These are phyloP conservation scores for Aspergillus arachidicola DNA, from an alignment of 2,329 filamentous ascomycete genomes.

Conservation along the genomic window DNA sequence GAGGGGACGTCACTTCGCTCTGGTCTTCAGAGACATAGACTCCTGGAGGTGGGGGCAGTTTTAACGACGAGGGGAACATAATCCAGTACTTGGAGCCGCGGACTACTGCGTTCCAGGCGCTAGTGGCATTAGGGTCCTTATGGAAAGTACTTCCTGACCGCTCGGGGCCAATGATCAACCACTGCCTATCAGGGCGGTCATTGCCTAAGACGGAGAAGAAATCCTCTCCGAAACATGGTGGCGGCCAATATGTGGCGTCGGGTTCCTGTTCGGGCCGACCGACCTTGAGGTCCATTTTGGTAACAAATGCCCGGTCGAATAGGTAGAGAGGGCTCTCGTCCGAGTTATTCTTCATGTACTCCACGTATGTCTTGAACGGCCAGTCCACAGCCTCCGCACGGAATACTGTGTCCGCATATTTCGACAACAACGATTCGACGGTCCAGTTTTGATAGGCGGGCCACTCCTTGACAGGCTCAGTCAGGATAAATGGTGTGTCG, in stretches of 20 bases:
- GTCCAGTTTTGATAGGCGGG: constrained; percentile 76
- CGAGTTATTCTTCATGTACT: constrained; percentile 76
- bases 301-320: constrained; percentile 83
- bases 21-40: constrained; percentile 88
- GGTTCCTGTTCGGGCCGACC: constrained; percentile 47
- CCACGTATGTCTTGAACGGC: constrained; percentile 76
- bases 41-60: constrained; percentile 72
- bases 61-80: constrained; percentile 80
- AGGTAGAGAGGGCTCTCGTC: constrained; percentile 93
- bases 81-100: constrained; percentile 96
- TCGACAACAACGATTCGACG: constrained; percentile 64
- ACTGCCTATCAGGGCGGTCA: constrained; percentile 83
- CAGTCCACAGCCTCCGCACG: constrained; percentile 93
- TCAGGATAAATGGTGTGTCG: constrained; percentile 82
- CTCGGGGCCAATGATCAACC: constrained; percentile 88
- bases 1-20: constrained; percentile 88
- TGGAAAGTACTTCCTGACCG: constrained; percentile 93
- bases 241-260: constrained; percentile 71
- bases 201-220: constrained; percentile 76
- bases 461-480: constrained; percentile 79
- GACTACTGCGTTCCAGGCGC: constrained; percentile 93
- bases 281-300: constrained; percentile 77
- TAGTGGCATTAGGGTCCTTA: constrained; percentile 71
- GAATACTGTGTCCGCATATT: constrained; percentile 70
- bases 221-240: constrained; percentile 83